These are phyloP conservation scores for Paraglomus occultum DNA, from an alignment of 192 early-diverging fungal species.

Conservation along the genomic window DNA sequence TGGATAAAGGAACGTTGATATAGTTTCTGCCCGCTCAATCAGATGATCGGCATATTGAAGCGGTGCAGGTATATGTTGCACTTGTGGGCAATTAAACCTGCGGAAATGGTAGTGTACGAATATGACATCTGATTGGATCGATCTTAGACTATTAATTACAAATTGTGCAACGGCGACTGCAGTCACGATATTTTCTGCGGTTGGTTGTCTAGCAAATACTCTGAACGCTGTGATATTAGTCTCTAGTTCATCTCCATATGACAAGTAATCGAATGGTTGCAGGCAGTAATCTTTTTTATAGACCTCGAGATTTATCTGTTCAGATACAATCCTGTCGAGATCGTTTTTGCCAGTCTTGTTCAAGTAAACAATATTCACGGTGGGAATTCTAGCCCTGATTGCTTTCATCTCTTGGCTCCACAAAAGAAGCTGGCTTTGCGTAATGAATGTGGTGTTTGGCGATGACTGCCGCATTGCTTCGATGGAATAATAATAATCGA, in stretches of 20 bases:
- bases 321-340: too few relatives aligned
- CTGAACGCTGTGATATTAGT: neutral
- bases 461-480: neutral
- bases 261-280: neutral
- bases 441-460: conserved; percentile 10
- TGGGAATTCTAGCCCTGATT: neutral
- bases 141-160: neutral
- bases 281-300: neutral
- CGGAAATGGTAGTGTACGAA: neutral
- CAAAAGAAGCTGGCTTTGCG: conserved; percentile 7
- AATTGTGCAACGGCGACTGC: neutral
- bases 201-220: neutral
- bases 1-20: neutral
- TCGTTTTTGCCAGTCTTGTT: neutral
- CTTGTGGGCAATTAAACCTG: too few relatives aligned
- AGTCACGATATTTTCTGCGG: neutral
- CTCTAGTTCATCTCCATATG: neutral
- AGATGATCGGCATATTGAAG: conserved; percentile 3
- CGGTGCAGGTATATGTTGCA: neutral
- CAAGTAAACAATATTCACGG: neutral
- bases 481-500: conserved; percentile 16
- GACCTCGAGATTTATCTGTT: neutral
- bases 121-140: neutral
- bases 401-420: conserved; percentile 1
- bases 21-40: neutral